phyloP scores from a whole-genome alignment of 208 protist species.

The Crithidia acanthocephali region DNA sequence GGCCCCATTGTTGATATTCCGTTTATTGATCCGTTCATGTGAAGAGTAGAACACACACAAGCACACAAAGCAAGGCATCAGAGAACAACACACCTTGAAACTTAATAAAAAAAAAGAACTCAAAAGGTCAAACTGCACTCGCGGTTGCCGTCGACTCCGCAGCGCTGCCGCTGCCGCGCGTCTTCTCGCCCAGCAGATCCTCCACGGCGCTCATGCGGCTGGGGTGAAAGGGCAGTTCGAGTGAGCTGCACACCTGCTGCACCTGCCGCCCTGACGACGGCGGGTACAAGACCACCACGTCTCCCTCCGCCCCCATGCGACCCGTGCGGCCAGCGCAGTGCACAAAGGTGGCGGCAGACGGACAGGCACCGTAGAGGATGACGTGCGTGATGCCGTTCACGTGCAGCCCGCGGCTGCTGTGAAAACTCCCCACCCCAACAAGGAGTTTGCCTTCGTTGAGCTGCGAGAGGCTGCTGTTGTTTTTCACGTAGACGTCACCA shows the following conservation, averaged over 20 bases:
- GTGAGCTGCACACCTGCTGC: slow-evolving; percentile 73
- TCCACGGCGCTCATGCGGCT: slow-evolving; percentile 64
- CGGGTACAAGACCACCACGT: slow-evolving; percentile 82
- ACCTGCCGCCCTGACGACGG: slow-evolving; percentile 69
- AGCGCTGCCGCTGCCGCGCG: background rate
- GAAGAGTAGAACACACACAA: too few species aligned
- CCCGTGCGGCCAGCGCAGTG: slow-evolving; percentile 90
- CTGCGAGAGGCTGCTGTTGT: slow-evolving; percentile 70
- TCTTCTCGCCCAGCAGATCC: slow-evolving; percentile 37
- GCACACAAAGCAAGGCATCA: too few species aligned
- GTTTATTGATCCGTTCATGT: too few species aligned
- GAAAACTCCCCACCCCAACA: slow-evolving; percentile 67
- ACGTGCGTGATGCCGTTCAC: slow-evolving; percentile 85
- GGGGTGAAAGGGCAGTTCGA: slow-evolving; percentile 76
- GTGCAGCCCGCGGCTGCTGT: slow-evolving; percentile 82
- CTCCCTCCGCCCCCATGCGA: slow-evolving; percentile 79
- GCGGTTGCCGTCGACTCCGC: background rate
- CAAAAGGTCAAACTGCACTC: too few species aligned
- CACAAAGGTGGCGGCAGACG: slow-evolving; percentile 67
- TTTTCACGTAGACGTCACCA: slow-evolving; percentile 75
- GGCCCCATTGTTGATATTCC: too few species aligned
- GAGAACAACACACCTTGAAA: too few species aligned
- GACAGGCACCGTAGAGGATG: slow-evolving; percentile 76
- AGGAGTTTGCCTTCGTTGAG: slow-evolving; percentile 68
- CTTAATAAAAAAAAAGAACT: too few species aligned